Evolutionary conservation across 345 rosid genomes (phyloP).

Genomic region (Nasturtium officinale): DNA sequence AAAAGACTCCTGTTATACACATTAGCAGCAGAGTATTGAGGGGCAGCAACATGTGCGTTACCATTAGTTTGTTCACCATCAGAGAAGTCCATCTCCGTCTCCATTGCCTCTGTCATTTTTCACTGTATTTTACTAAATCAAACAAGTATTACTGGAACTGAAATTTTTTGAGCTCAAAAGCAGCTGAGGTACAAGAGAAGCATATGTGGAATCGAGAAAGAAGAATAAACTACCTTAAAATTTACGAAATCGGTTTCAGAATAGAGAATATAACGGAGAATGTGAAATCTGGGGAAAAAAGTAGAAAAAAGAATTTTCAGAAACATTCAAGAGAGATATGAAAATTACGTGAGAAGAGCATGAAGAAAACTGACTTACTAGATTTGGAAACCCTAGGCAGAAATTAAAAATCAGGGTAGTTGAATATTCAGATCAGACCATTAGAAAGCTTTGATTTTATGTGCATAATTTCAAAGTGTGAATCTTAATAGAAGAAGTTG

Average conservation of each 20-base stretch:
- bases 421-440: conserved; percentile 1
- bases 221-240: not conserved
- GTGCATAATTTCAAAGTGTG: not conserved
- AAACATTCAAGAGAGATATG: not conserved
- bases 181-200: not conserved
- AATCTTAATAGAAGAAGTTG: conserved; percentile 24
- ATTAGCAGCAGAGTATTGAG: conserved; percentile 14
- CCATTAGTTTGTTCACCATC: conserved; percentile 36
- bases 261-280: not conserved
- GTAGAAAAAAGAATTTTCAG: not conserved
- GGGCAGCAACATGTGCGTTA: not conserved
- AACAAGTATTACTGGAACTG: not conserved
- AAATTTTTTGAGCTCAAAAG: not conserved
- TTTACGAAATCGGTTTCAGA: not conserved
- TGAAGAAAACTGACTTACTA: conserved; percentile 26
- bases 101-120: conserved; percentile 34
- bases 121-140: conserved; percentile 1
- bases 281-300: not conserved
- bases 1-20: conserved; percentile 15
- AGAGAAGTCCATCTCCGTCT: conserved; percentile 42
- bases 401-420: not conserved
- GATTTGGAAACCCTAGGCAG: conserved; percentile 6
- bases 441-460: not conserved
- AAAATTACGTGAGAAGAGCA: not conserved
- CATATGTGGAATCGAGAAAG: conserved; percentile 19